A percentile compares a stretch with the other conserved stretches of the same genome.
These are phyloP conservation scores for Talaromyces funiculosus DNA, from an alignment of 2,329 filamentous ascomycete species.

Conservation along the genomic window DNA sequence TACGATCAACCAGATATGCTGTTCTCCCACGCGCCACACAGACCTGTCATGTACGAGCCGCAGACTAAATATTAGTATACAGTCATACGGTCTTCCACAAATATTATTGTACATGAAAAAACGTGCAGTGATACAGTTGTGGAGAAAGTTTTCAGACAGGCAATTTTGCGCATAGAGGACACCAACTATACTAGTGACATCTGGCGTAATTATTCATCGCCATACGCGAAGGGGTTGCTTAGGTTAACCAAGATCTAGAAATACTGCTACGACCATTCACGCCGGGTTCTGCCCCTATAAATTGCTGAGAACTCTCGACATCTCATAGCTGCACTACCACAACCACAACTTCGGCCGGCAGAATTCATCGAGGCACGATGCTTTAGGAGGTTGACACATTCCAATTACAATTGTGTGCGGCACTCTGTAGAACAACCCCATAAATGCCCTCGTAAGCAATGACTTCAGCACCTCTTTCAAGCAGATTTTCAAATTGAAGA, in stretches of 20 bases:
- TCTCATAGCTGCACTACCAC: slow-evolving; percentile 17
- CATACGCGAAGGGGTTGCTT: no score
- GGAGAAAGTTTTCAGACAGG: no score
- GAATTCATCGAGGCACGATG: neutral
- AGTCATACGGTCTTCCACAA: no score
- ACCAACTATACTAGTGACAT: no score
- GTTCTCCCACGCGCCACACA: no score
- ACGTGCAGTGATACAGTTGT: no score
- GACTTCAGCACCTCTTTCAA: neutral
- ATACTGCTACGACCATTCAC: neutral
- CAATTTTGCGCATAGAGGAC: no score
- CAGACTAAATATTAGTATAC: no score
- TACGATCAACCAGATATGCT: no score
- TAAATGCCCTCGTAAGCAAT: slow-evolving; percentile 13
- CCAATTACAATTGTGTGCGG: neutral
- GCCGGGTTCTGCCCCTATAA: neutral
- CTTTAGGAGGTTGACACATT: neutral
- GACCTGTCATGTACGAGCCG: no score
- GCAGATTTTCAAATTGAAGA: neutral
- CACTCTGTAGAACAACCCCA: slow-evolving; percentile 14
- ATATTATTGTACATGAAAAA: no score
- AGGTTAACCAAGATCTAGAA: neutral
- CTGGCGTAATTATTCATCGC: no score
- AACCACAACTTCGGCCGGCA: slow-evolving; percentile 1
- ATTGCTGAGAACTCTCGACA: neutral